Conservation (phyloP, 768 basidiomycete genomes). For the Macrolepiota dolichaula region DNA sequence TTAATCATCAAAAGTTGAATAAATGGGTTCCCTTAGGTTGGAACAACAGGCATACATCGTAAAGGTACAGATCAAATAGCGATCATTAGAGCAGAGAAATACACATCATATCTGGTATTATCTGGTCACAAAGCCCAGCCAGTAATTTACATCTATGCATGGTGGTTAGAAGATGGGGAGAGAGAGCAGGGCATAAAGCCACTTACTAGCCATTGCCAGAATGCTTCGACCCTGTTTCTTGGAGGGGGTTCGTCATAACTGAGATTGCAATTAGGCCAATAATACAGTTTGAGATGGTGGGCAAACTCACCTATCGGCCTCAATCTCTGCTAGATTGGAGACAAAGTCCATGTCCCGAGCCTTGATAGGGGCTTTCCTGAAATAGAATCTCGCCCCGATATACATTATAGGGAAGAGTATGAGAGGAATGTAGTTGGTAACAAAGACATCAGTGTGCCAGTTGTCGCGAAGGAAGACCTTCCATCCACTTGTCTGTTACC, state of each 20-base stretch:
- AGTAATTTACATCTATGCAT: constrained; percentile 14
- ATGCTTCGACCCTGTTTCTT: constrained; percentile 58
- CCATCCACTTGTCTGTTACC: constrained; percentile 40
- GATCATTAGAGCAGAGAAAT: not conserved
- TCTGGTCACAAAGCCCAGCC: not conserved
- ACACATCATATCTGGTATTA: not conserved
- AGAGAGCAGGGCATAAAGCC: constrained; percentile 23
- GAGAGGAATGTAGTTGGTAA: constrained; percentile 80
- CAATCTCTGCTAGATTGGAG: constrained; percentile 64
- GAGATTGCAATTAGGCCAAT: constrained; percentile 5
- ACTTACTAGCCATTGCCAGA: constrained; percentile 82
- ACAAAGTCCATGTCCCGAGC: constrained; percentile 84
- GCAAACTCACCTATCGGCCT: constrained; percentile 51
- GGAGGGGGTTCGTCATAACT: constrained; percentile 72
- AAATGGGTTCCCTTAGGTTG: not conserved
- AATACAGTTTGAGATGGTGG: not conserved
- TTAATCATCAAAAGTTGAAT: constrained; percentile 6
- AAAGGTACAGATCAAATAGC: not conserved
- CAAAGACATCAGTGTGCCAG: constrained; percentile 60
- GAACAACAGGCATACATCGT: not conserved
- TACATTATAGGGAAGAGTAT: constrained; percentile 77
- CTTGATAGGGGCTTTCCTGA: constrained; percentile 40
- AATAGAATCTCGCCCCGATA: constrained; percentile 50
- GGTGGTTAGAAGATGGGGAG: constrained; percentile 6
- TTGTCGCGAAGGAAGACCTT: constrained; percentile 35